phyloP scores from a whole-genome alignment of 192 early-diverging fungal species.

The Rhizophagus sp. region DNA sequence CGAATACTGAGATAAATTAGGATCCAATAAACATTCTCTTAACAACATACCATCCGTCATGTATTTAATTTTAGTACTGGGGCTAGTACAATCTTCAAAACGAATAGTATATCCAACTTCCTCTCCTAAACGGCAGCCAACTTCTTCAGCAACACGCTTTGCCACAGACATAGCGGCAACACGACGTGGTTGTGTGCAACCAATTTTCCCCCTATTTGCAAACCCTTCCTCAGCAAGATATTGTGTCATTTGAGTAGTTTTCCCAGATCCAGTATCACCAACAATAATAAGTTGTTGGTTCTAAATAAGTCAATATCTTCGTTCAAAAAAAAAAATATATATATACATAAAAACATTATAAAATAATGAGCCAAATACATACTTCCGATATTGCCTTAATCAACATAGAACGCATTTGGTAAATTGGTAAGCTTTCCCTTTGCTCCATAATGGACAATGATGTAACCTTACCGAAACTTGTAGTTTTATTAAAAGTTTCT shows the following conservation, averaged over 20 bases:
- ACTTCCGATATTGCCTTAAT: slow-evolving; percentile 76
- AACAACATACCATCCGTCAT: slow-evolving; percentile 99
- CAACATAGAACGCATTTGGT: slow-evolving; percentile 73
- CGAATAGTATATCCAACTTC: slow-evolving; percentile 98
- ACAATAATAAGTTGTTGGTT: slow-evolving; percentile 84
- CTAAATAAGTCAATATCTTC: slow-evolving; percentile 2
- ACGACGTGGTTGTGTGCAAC: slow-evolving; percentile 98
- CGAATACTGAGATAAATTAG: slow-evolving; percentile 82
- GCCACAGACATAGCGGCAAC: slow-evolving; percentile 99
- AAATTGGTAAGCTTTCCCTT: slow-evolving; percentile 87
- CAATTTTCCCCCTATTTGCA: slow-evolving; percentile 83
- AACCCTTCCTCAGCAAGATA: slow-evolving; percentile 98
- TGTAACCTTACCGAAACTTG: slow-evolving; percentile 92
- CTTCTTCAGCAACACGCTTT: slow-evolving; percentile 96
- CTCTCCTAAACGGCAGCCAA: slow-evolving; percentile 87
- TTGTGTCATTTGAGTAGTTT: slow-evolving; percentile 99
- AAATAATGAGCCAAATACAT: background rate
- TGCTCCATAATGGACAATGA: slow-evolving; percentile 79
- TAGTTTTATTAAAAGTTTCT: slow-evolving; percentile 79
- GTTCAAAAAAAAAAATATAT: background rate
- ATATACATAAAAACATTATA: background rate
- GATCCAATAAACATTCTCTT: slow-evolving; percentile 88
- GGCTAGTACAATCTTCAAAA: slow-evolving; percentile 96
- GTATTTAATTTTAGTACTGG: slow-evolving; percentile 91
- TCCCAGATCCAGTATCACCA: slow-evolving; percentile 97